Percentiles rank a stretch among this genome's conserved stretches.
phyloP scores from a whole-genome alignment of 2,329 filamentous ascomycete species.

The Zasmidium cellare region DNA sequence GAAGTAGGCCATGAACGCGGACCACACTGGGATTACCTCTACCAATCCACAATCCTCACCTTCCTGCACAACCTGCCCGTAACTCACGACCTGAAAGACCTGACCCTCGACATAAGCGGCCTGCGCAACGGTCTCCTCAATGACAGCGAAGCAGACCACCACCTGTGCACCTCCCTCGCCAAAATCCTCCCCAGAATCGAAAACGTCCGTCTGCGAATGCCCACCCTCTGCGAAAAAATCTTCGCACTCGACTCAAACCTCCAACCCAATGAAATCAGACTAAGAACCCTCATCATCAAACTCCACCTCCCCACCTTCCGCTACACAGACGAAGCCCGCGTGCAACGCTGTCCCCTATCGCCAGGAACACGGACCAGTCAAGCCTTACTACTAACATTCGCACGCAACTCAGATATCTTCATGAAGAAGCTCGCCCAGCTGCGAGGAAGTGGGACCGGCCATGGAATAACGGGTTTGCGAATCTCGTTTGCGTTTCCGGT shows the following conservation, averaged over 20 bases:
- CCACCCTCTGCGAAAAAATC: constrained; percentile 8
- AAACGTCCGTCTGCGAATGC: constrained; percentile 14
- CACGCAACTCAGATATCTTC: not conserved
- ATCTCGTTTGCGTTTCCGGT: not conserved
- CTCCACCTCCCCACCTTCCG: constrained; percentile 6
- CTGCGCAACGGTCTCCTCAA: not conserved
- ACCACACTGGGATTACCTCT: constrained; percentile 14
- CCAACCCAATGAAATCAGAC: not conserved
- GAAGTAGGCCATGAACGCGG: not conserved
- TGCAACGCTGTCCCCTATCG: not conserved
- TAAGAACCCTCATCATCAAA: constrained; percentile 15
- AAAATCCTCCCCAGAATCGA: constrained; percentile 11
- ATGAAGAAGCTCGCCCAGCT: not conserved
- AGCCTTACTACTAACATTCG: not conserved
- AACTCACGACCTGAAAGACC: constrained; percentile 3
- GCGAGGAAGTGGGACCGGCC: not conserved
- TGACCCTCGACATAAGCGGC: constrained; percentile 13
- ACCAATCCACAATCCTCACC: constrained; percentile 2
- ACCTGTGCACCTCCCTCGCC: constrained; percentile 14
- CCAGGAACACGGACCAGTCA: not conserved
- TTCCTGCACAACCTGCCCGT: constrained; percentile 11
- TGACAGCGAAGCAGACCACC: not conserved
- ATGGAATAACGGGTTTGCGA: not conserved
- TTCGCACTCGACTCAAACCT: constrained; percentile 1
- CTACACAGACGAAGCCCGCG: not conserved